These are phyloP conservation scores for Elsinoe fawcettii DNA, from an alignment of 2,329 filamentous ascomycete species.

Conservation along the genomic window DNA sequence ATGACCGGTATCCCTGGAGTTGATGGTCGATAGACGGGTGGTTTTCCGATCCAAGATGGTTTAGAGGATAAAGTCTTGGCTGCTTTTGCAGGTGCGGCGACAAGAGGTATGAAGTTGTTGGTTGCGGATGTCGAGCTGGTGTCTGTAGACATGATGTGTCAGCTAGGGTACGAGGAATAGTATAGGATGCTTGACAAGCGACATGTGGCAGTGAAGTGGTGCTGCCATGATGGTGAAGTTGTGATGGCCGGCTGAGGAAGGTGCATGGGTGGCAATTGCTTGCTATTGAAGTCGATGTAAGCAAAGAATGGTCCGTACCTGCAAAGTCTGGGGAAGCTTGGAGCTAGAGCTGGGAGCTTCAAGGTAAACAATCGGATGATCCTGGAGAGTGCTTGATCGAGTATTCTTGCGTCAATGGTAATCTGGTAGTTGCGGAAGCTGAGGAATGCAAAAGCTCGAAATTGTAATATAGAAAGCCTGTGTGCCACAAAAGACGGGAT, in stretches of 20 bases:
- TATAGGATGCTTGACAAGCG: background rate
- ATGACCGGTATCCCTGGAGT: slow-evolving; percentile 19
- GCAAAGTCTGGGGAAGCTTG: background rate
- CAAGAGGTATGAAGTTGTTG: slow-evolving; percentile 13
- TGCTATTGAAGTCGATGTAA: background rate
- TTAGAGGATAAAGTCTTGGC: slow-evolving; percentile 2
- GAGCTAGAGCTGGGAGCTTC: background rate
- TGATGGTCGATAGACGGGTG: background rate
- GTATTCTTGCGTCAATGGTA: background rate
- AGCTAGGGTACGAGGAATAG: slow-evolving; percentile 5
- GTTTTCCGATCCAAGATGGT: slow-evolving; percentile 19
- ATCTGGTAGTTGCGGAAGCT: background rate
- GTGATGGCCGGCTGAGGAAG: background rate
- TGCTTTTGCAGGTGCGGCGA: slow-evolving; percentile 6
- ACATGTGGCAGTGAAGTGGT: background rate
- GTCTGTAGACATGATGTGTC: slow-evolving; percentile 6
- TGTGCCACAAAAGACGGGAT: slow-evolving; percentile 4
- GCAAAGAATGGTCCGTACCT: background rate
- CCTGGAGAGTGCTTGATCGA: background rate
- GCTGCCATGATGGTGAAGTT: background rate
- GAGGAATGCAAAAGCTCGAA: background rate
- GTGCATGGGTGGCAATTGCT: background rate
- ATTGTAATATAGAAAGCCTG: background rate
- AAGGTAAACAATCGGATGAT: background rate
- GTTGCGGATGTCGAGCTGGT: background rate